Conservation (phyloP, 192 early-diverging fungal genomes). For the Pilaira anomala region DNA sequence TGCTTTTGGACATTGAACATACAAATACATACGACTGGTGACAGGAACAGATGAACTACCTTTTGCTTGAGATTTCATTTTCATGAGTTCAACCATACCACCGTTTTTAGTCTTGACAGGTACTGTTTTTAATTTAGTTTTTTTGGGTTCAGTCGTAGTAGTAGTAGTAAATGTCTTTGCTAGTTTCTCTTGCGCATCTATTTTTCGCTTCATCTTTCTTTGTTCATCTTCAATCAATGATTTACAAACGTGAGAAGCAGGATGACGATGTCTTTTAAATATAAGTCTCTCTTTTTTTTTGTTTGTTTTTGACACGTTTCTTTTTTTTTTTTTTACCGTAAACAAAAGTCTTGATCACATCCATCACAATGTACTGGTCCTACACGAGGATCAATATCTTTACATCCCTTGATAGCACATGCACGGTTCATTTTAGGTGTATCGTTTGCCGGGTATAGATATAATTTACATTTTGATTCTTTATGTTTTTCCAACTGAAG, state of each 20-base stretch:
- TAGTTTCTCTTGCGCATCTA: constrained; percentile 8
- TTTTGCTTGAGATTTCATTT: constrained; percentile 20
- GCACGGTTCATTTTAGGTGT: not conserved
- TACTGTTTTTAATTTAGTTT: not conserved
- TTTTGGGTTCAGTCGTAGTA: not conserved
- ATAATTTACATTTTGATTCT: constrained; percentile 1
- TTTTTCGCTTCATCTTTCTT: constrained; percentile 5
- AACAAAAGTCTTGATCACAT: constrained; percentile 4
- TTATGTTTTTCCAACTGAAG: constrained; percentile 8
- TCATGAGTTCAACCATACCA: constrained; percentile 10
- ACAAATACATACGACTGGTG: not conserved
- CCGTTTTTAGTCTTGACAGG: not conserved
- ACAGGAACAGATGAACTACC: constrained; percentile 2
- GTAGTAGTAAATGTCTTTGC: not conserved
- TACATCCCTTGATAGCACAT: constrained; percentile 8
- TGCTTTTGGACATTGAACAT: constrained; percentile 11
- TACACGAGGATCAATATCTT: constrained; percentile 16
- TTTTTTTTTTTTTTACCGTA: constrained; percentile 3
- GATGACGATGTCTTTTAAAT: constrained; percentile 16
- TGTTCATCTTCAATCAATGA: not conserved
- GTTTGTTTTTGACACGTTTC: not conserved
- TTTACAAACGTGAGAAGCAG: constrained; percentile 1
- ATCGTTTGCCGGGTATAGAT: not conserved
- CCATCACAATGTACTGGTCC: constrained; percentile 15
- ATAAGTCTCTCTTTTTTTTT: not conserved